Percentiles rank a stretch among this genome's conserved stretches.
phyloP scores from a whole-genome alignment of 305 asterid genomes.

The Fraxinus greggii region DNA sequence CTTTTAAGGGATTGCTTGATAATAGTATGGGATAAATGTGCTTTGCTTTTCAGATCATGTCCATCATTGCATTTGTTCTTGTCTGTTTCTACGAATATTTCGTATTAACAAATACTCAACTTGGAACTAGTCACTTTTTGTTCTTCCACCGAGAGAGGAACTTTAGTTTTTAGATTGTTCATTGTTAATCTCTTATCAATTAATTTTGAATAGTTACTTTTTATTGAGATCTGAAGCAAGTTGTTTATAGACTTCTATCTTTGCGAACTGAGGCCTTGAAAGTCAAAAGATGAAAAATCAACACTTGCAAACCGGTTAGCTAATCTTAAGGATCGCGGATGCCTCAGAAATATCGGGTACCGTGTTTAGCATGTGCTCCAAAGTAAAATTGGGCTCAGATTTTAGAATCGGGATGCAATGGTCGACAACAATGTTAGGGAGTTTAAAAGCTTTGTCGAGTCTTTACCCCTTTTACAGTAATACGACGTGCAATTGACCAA shows the following conservation, averaged over 20 bases:
- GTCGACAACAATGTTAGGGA: not conserved
- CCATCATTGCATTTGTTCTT: slow-evolving; percentile 14
- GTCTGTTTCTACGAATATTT: not conserved
- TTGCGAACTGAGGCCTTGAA: not conserved
- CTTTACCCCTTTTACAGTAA: not conserved
- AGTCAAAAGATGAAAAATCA: not conserved
- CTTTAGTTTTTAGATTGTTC: not conserved
- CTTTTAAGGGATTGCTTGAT: not conserved
- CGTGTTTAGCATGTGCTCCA: not conserved
- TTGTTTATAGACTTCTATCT: not conserved
- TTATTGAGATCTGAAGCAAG: not conserved
- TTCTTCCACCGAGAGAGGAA: not conserved
- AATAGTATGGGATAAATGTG: not conserved
- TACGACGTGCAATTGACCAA: not conserved
- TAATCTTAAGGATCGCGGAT: not conserved
- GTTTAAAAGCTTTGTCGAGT: not conserved
- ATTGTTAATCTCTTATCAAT: not conserved
- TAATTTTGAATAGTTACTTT: no score
- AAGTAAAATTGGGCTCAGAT: not conserved
- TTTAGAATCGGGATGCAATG: not conserved
- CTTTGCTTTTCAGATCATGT: not conserved
- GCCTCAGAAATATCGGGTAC: not conserved
- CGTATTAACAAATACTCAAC: not conserved
- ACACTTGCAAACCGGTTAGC: not conserved
- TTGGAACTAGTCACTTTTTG: not conserved